Percentiles rank a stretch among this genome's conserved stretches.
Conservation (phyloP, 2,329 filamentous ascomycete species). For the Monosporascus sp. region DNA sequence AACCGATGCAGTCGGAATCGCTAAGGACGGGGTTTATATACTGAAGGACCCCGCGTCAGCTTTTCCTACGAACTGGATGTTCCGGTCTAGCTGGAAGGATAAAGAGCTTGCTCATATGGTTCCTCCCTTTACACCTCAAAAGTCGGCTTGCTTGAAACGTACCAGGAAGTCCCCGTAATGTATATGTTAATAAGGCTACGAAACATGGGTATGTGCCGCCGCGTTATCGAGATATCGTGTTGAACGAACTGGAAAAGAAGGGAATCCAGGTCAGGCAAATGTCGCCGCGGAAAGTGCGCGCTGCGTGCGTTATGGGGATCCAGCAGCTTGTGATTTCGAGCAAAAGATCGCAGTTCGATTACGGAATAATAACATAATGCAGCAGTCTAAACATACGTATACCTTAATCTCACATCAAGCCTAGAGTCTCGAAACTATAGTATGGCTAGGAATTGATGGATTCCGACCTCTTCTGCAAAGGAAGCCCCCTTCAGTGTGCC, state of each 20-base stretch:
- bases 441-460: too few species aligned
- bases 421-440: too few species aligned
- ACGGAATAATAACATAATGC: too few species aligned
- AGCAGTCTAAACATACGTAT: too few species aligned
- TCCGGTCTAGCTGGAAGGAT: background rate
- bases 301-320: background rate
- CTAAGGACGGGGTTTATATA: background rate
- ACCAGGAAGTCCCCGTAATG: background rate
- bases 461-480: too few species aligned
- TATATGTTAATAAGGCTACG: too few species aligned
- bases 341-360: too few species aligned
- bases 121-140: background rate
- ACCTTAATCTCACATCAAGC: too few species aligned
- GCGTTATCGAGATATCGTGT: background rate
- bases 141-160: background rate
- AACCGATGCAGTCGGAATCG: background rate
- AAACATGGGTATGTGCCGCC: too few species aligned
- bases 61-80: background rate
- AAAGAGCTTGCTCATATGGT: background rate
- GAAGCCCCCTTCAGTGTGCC: too few species aligned
- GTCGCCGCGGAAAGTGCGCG: background rate
- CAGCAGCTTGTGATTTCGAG: background rate
- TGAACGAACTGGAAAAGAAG: background rate
- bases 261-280: background rate
- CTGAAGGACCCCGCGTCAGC: background rate